Evolutionary conservation across 345 rosid species (phyloP), one percentile per base, ranked within the genome.

Genomic region (Psidium guajava): DNA sequence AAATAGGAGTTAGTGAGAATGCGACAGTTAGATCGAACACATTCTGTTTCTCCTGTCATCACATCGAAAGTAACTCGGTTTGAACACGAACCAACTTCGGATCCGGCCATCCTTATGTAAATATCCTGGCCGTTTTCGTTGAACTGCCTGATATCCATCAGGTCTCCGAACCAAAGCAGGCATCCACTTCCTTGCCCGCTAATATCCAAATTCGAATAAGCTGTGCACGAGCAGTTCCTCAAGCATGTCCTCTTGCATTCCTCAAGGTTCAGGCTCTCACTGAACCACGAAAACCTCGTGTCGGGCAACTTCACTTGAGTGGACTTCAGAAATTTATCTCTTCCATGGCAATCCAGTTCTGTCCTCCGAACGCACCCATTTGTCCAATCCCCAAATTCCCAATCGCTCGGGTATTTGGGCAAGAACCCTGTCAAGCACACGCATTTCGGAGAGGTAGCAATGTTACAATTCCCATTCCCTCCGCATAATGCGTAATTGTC

Each of bases 211-310:
- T 81, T 87, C 10, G 92, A 84, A 83, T 89, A 92, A 54, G 92
- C 94, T 1, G 56, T 90, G 83, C 94, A 92, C 3, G 92, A 90
- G 85, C 94, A 92, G 32, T 91, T 88, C 55, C 84, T 56, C 86
- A 84, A 64, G 81, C 93, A 91, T 28, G 77, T 32, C n/a, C 57
- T 32, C 52, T 84, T 85, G 44, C 94, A 91, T 20, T 88, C 90
- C 13, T 8, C 8, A 14, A 89, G 86, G 52, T 27, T 87, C 81
- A 88, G 86, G 18, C 50, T 84, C 44, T 2, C 24, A 47, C 84
- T 82, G 53, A 54, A 86, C 91, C 86, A 92, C 77, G 93, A 56
- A 16, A 80, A 44, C 13, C 74, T 15, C 11, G 90, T 88, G 54
- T 92, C 92, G 4, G 93, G 95, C 89, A 91, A 58, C 64, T 93